Conservation (phyloP, 2,329 filamentous ascomycete genomes). For the Venturia nashicola region DNA sequence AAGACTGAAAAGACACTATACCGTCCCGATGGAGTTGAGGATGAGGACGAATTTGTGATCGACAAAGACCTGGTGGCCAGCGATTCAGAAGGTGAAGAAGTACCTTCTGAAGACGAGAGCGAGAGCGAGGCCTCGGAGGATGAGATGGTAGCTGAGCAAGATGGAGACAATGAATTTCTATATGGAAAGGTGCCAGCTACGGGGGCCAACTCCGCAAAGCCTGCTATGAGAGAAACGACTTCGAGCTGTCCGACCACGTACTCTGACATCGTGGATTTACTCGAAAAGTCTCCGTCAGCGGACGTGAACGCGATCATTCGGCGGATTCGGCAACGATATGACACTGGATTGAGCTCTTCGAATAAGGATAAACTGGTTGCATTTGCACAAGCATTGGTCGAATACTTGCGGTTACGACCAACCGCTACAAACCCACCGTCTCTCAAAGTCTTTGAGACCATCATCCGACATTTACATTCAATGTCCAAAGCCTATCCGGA, state of each 20-base stretch:
- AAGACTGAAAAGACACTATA: constrained; percentile 41
- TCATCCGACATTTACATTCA: constrained; percentile 86
- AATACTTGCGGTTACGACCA: constrained; percentile 45
- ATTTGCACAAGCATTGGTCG: constrained; percentile 55
- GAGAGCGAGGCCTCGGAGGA: constrained; percentile 43
- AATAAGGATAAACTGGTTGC: constrained; percentile 74
- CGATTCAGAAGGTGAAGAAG: constrained; percentile 45
- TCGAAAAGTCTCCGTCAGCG: constrained; percentile 46
- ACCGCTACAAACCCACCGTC: constrained; percentile 30
- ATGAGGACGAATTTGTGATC: constrained; percentile 87
- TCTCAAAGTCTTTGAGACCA: constrained; percentile 60
- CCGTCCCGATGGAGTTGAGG: constrained; percentile 46
- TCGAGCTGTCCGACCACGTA: constrained; percentile 64
- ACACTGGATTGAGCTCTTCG: constrained; percentile 69
- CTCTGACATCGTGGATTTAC: constrained; percentile 56
- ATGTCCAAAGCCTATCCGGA: constrained; percentile 75
- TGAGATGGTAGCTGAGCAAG: constrained; percentile 17
- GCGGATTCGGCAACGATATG: constrained; percentile 81
- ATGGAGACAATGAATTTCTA: neutral
- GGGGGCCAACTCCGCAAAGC: constrained; percentile 43
- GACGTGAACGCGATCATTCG: constrained; percentile 72
- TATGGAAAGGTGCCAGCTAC: constrained; percentile 18
- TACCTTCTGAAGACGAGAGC: constrained; percentile 42
- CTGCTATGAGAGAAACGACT: constrained; percentile 55
- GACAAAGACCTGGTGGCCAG: constrained; percentile 82